Evolutionary conservation across 331 rosid species (phyloP), one percentile per base, ranked within the genome.

Genomic region (Malus hybrid): DNA sequence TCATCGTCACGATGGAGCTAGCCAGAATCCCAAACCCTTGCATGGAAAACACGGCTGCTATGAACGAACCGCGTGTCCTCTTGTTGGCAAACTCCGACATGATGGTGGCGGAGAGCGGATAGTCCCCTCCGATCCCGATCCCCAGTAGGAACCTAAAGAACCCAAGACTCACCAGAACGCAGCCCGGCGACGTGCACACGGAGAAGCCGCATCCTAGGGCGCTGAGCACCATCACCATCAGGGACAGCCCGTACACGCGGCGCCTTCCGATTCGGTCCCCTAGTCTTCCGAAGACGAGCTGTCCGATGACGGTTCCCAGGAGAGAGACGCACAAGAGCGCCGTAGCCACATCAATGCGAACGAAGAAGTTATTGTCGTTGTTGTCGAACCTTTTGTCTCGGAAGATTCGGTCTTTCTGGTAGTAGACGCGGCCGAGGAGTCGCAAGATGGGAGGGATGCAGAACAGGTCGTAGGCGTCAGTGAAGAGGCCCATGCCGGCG

Each of bases 401-500:
- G 39, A 32, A 6, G n/a, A 10, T 1, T 5, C 2, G 11, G 0
- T 16, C 19, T 12, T 73, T 44, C 2, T 34, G 1, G 77, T 87
- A 91, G 61, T 87, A 87, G 2, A 87, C 62, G 50, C 90, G 82
- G 16, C 93, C 93, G 6, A 91, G 63, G 22, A 89, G 79, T 7
- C 54, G 73, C 76, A 74, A 70, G 77, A 89, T 77, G n/a, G 87
- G 86, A n/a, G 89, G 81, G 81, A 91, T 89, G 9, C 88, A 80
- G 80, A 91, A 91, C 36, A 91, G 90, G 76, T 86, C 93, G 56
- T 89, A 91, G 28, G 97, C 85, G 39, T 91, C 95, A 32, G 95
- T 80, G 90, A 91, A 91, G 33, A 91, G 88, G 1, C 97, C 97
- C 97, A 91, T 91, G 33, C 97, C 97, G n/a, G 95, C 95, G 61